Percentiles rank a stretch among this genome's conserved stretches.
These are phyloP conservation scores for Colletotrichum sp. DNA, from an alignment of 2,329 filamentous ascomycete genomes.

Conservation along the genomic window DNA sequence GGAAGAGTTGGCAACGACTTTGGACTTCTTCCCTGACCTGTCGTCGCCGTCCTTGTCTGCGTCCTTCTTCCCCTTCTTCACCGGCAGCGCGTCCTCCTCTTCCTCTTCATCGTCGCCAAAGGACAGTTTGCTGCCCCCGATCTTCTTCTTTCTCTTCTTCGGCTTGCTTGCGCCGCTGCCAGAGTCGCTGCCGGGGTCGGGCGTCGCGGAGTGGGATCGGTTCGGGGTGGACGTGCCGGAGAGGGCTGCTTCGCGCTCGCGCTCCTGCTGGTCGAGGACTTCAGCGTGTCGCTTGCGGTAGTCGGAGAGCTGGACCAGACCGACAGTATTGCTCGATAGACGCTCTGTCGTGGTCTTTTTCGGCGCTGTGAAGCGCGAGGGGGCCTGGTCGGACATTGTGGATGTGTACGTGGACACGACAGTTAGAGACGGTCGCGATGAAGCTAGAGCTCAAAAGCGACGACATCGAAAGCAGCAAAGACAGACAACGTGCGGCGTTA, in stretches of 20 bases:
- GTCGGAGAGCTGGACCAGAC: constrained; percentile 88
- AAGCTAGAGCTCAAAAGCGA: background rate
- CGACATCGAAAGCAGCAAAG: background rate
- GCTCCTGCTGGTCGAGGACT: constrained; percentile 88
- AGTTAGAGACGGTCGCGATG: background rate
- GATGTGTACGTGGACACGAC: background rate
- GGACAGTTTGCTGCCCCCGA: constrained; percentile 56
- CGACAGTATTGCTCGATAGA: constrained; percentile 85
- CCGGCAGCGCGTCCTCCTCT: constrained; percentile 34
- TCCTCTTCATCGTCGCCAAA: constrained; percentile 74
- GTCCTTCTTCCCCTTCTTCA: constrained; percentile 20
- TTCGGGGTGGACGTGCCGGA: constrained; percentile 52
- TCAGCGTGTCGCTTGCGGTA: constrained; percentile 96
- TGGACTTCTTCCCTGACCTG: constrained; percentile 39
- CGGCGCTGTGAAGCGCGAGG: constrained; percentile 75
- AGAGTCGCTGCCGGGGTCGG: constrained; percentile 43
- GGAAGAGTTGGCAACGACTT: constrained; percentile 66
- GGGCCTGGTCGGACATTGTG: constrained; percentile 45
- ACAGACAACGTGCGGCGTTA: background rate
- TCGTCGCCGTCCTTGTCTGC: constrained; percentile 23
- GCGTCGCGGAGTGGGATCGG: constrained; percentile 52
- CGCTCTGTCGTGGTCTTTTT: constrained; percentile 80
- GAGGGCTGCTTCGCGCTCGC: constrained; percentile 71
- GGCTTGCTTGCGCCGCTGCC: constrained; percentile 30
- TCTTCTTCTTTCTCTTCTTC: constrained; percentile 52